These are phyloP conservation scores for Emergomyces africanus DNA, from an alignment of 2,329 filamentous ascomycete genomes.

Conservation along the genomic window DNA sequence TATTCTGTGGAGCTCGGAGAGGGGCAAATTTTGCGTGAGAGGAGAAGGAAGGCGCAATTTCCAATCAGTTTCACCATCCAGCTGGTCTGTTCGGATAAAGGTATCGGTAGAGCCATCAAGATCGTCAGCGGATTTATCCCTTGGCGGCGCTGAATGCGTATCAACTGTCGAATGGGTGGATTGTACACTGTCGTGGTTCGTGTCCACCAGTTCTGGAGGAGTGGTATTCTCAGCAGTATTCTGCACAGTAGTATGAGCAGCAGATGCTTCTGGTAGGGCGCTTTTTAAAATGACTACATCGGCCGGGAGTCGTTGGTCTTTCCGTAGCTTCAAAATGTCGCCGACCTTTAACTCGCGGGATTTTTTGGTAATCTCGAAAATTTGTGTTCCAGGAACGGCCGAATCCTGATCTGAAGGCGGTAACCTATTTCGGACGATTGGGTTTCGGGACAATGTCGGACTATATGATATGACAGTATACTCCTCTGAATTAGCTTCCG, in stretches of 20 bases:
- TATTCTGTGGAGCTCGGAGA: conserved; percentile 54
- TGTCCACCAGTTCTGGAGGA: background rate
- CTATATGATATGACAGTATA: conserved; percentile 68
- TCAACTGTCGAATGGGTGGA: conserved; percentile 9
- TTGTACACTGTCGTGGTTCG: conserved; percentile 1
- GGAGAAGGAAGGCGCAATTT: conserved; percentile 82
- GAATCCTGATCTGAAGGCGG: conserved; percentile 13
- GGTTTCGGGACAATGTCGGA: conserved; percentile 17
- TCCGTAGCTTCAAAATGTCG: conserved; percentile 83
- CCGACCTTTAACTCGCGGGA: conserved; percentile 86
- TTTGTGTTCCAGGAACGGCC: conserved; percentile 22
- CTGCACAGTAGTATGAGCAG: background rate
- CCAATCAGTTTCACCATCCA: conserved; percentile 98
- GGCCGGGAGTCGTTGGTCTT: conserved; percentile 85
- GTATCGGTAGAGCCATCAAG: conserved; percentile 56
- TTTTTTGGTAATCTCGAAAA: conserved; percentile 61
- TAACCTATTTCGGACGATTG: conserved; percentile 7
- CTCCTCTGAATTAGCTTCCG: conserved; percentile 84
- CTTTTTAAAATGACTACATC: conserved; percentile 91
- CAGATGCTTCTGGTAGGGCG: conserved; percentile 1
- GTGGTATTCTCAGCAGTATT: background rate
- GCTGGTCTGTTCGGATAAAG: conserved; percentile 92
- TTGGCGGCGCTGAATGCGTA: conserved; percentile 8
- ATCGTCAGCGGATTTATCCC: conserved; percentile 21
- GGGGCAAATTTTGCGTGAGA: conserved; percentile 64